A percentile compares a stretch with the other conserved stretches of the same genome.
Conservation (phyloP, 306 rosid genomes). For the Quercus wislizeni region DNA sequence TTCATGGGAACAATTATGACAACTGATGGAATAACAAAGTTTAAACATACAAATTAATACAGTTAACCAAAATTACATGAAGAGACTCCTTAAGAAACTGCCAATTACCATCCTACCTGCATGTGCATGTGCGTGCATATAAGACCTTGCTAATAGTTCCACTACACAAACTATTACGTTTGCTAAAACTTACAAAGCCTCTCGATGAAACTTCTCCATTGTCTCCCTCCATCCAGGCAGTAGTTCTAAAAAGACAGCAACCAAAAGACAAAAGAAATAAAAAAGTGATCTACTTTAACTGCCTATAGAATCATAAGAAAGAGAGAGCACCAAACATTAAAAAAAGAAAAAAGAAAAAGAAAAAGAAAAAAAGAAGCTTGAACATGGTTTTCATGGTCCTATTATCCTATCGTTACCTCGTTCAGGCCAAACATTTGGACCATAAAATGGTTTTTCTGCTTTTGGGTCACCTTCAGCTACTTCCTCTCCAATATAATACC, state of each 20-base stretch:
- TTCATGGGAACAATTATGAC: neutral
- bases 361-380: neutral
- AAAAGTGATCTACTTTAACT: too few species aligned
- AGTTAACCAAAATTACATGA: neutral
- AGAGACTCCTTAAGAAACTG: too few species aligned
- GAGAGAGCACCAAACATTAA: neutral
- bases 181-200: conserved; percentile 57
- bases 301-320: too few species aligned
- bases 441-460: conserved; percentile 76
- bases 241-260: conserved; percentile 40
- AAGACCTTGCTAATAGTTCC: neutral
- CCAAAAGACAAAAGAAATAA: neutral
- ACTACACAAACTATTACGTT: conserved; percentile 3
- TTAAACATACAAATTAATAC: neutral
- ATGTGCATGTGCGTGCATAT: neutral
- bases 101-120: neutral
- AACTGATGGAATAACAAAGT: neutral
- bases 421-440: conserved; percentile 81
- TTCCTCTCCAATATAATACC: conserved; percentile 86
- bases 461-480: conserved; percentile 46
- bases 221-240: conserved; percentile 80
- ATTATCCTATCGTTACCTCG: conserved; percentile 43
- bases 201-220: conserved; percentile 77
- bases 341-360: neutral
- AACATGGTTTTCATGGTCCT: neutral